Base-by-base conservation (phyloP, 257 asterid genomes). In the Salvia rosmarinus region DNA sequence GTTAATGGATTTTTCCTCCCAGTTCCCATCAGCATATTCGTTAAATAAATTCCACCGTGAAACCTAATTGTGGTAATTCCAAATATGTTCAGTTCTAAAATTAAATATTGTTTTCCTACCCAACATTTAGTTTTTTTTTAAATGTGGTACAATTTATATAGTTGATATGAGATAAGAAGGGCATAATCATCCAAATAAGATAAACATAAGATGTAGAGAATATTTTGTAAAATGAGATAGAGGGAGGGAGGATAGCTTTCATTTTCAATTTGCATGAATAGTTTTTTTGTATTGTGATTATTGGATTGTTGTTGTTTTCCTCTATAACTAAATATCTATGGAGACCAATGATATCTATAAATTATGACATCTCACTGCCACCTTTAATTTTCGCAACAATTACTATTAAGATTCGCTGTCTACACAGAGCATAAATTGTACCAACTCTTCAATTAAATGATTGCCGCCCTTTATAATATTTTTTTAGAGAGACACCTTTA, bases 401-500 rank as follows among this genome's bases (percentile, higher is more conserved):
- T 43, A 64, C 64, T 51, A 75, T 81, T 78, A 64, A 75, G 81
- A 78, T 81, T 78, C 82, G 74, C 63, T 74, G 70, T 67, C 70
- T 16, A 28, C 32, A 43, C 63, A 61, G 7, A 19, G 19, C 68
- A 64, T 39, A 28, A 35, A 17, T 57, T 64, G 39, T 79, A 69
- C 79, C 23, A 37, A 57, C 74, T 70, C 59, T 78, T 55, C 43
- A 37, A 64, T 70, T 49, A 71, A 55, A 58, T 64, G 40, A 47
- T 67, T 64, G 74, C 20, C 52, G n/a, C 10, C 30, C 10, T 14
- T 3, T 4, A 32, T 32, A 32, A 32, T 32, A 2, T 32, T 32
- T 32, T 32, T 32, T 32, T 25, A 52, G 28, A 52, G 16, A 21
- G 32, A 54, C 60, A 54, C 6, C 30, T 56, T 13, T 28, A 56